Percentiles rank a stretch among this genome's conserved stretches.
phyloP scores from a whole-genome alignment of 305 asterid species.

The Fraxinus greggii region DNA sequence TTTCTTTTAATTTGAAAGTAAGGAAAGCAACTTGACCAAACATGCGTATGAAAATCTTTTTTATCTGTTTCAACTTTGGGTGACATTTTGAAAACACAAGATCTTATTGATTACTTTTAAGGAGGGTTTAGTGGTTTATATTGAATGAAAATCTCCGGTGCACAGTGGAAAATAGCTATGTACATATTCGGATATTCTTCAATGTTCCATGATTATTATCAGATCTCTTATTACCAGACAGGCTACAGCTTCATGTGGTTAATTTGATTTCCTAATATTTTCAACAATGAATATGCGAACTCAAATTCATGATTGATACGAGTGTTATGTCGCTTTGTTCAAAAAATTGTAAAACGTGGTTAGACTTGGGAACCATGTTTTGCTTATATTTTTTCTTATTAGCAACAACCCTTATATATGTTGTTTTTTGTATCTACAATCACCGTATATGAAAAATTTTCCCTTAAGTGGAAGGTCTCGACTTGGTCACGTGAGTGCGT shows the following conservation, averaged over 20 bases:
- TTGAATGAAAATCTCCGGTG: neutral
- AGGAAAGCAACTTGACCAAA: neutral
- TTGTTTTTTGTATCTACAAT: no score
- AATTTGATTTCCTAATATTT: no score
- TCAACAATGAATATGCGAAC: no score
- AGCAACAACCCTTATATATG: no score
- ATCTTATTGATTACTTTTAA: neutral
- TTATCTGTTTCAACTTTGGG: neutral
- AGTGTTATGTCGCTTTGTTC: no score
- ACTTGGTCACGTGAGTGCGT: no score
- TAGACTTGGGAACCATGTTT: no score
- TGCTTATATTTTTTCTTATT: no score
- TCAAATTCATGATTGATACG: no score
- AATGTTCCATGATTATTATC: neutral
- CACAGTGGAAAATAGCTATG: conserved; percentile 27
- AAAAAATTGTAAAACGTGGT: no score
- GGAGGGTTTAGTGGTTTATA: neutral
- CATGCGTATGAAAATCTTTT: neutral
- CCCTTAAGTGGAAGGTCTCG: neutral
- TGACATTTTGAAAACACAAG: neutral
- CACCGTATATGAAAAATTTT: neutral
- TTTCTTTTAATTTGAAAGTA: neutral
- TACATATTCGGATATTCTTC: conserved; percentile 1
- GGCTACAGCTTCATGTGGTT: neutral
- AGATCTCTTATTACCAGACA: no score